Percentiles rank a stretch among this genome's conserved stretches.
These are phyloP conservation scores for Aspergillus persii DNA, from an alignment of 2,329 filamentous ascomycete genomes.

Conservation along the genomic window DNA sequence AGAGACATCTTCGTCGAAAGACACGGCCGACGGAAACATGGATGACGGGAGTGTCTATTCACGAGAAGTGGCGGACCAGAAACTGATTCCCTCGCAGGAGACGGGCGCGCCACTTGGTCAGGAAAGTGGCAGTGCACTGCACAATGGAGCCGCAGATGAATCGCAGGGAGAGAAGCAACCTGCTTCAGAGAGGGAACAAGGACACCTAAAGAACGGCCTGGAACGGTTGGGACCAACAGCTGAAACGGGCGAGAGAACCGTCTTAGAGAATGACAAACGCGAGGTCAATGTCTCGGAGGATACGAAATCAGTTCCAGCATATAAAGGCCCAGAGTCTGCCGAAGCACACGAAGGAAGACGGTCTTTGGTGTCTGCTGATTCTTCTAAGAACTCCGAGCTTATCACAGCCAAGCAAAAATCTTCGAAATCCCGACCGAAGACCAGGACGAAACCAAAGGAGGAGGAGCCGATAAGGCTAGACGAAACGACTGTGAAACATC, in stretches of 20 bases:
- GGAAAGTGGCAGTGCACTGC: neutral
- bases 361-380: neutral
- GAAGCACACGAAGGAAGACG: neutral
- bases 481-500: slow-evolving; percentile 47
- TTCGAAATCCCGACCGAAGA: neutral
- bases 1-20: neutral
- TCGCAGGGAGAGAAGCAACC: neutral
- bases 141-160: neutral
- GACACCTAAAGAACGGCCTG: neutral
- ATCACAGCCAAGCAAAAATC: neutral
- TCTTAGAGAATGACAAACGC: neutral
- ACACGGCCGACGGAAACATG: neutral
- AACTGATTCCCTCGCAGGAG: neutral
- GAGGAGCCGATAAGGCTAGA: slow-evolving; percentile 30
- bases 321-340: neutral
- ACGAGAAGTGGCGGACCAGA: slow-evolving; percentile 4
- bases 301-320: neutral
- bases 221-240: neutral
- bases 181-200: neutral
- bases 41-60: slow-evolving; percentile 6
- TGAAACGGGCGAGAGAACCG: neutral
- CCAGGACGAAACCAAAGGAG: slow-evolving; percentile 12
- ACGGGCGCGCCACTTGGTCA: neutral
- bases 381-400: neutral
- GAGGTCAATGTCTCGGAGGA: neutral